These are phyloP conservation scores for Moesziomyces parantarcticus DNA, from an alignment of 1,284 basidiomycete genomes.

Conservation along the genomic window DNA sequence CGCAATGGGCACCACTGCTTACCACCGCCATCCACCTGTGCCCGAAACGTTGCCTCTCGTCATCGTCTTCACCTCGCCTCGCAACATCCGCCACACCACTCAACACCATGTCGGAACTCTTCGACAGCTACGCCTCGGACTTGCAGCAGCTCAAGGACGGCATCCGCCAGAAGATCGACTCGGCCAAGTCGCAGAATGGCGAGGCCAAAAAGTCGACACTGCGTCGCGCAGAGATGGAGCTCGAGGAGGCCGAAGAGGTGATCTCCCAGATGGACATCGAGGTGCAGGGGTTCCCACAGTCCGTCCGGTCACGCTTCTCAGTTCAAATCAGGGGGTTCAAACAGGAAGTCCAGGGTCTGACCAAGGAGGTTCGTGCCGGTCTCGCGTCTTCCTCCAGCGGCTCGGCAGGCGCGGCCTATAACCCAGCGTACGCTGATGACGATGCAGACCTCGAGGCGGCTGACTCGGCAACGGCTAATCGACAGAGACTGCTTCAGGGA, in stretches of 20 bases:
- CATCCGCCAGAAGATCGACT: conserved; percentile 51
- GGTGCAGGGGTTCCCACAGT: conserved; percentile 90
- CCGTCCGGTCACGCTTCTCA: conserved; percentile 56
- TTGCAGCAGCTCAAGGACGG: conserved; percentile 57
- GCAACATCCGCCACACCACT: background rate
- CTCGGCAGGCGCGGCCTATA: conserved; percentile 13
- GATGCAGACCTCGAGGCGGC: conserved; percentile 52
- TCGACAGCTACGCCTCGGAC: conserved; percentile 65
- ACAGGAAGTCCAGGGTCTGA: conserved; percentile 54
- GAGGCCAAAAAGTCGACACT: conserved; percentile 86
- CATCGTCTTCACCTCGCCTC: background rate
- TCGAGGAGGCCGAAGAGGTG: conserved; percentile 98
- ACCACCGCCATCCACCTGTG: background rate
- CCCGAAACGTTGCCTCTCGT: background rate
- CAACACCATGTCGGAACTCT: conserved; percentile 64
- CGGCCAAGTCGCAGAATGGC: conserved; percentile 41
- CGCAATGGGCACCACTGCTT: background rate
- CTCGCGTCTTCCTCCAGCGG: conserved; percentile 19
- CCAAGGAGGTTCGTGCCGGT: conserved; percentile 36
- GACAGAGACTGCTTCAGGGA: conserved; percentile 65
- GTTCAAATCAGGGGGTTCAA: conserved; percentile 56
- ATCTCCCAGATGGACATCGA: conserved; percentile 98
- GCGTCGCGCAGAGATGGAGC: conserved; percentile 88
- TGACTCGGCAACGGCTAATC: conserved; percentile 67
- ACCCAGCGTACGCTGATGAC: conserved; percentile 33